Evolutionary conservation across 208 protist genomes (phyloP).

Genomic region (Borovskyia barvae): DNA sequence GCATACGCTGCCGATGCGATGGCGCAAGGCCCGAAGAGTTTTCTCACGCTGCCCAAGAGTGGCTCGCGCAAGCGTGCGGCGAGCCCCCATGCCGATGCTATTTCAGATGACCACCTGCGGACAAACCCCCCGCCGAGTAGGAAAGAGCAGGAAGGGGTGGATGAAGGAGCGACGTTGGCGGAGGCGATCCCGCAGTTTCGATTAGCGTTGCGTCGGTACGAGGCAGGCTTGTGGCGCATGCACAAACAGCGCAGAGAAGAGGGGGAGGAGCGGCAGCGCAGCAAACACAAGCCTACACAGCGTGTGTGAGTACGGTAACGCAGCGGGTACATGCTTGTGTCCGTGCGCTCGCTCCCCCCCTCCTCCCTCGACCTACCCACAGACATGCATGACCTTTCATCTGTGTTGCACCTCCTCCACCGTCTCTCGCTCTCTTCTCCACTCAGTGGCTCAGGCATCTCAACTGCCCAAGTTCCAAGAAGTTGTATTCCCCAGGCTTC

Average conservation of each 20-base stretch:
- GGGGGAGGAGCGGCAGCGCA: constrained; percentile 25
- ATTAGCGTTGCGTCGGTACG: constrained; percentile 54
- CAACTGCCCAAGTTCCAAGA: too few species aligned
- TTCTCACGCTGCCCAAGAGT: constrained; percentile 12
- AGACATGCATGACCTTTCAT: too few species aligned
- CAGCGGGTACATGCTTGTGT: too few species aligned
- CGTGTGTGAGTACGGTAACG: not conserved
- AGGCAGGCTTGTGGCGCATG: constrained; percentile 54
- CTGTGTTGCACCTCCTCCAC: too few species aligned
- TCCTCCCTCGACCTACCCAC: too few species aligned
- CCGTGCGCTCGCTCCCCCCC: too few species aligned
- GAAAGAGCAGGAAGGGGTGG: constrained; percentile 7
- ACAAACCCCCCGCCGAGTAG: not conserved
- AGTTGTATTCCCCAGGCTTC: too few species aligned
- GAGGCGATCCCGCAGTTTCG: constrained; percentile 51
- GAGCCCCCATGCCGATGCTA: too few species aligned
- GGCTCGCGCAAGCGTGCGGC: constrained; percentile 1
- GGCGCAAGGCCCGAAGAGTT: constrained; percentile 4
- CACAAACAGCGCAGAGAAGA: constrained; percentile 29
- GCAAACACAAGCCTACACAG: constrained; percentile 5
- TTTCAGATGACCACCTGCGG: too few species aligned
- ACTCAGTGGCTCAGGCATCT: too few species aligned
- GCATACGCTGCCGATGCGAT: constrained; percentile 16
- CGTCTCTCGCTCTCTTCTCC: too few species aligned
- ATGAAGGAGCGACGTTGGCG: constrained; percentile 23